phyloP scores from a whole-genome alignment of 202 grass and related monocot species.

The Hordeum pubiflorum region DNA sequence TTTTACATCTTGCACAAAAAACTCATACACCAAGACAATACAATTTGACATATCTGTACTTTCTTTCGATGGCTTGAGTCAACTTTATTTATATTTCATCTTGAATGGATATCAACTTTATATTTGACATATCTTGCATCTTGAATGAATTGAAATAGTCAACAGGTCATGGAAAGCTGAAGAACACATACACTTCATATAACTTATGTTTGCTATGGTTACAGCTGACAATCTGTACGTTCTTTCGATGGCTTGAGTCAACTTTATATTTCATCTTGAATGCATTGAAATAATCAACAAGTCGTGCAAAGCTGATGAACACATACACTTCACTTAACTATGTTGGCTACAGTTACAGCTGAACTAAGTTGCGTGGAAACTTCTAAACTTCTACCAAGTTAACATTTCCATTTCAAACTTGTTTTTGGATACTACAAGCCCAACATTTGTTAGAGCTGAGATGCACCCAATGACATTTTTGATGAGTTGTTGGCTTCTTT shows the following conservation, averaged over 20 bases:
- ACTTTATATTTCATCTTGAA: neutral
- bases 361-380: neutral
- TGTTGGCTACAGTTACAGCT: neutral
- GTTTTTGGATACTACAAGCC: neutral
- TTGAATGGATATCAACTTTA: neutral
- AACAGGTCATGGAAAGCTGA: constrained; percentile 7
- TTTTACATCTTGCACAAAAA: neutral
- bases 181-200: neutral
- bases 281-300: constrained; percentile 3
- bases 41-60: neutral
- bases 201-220: neutral
- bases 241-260: neutral
- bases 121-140: neutral
- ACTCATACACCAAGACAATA: neutral
- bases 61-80: neutral
- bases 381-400: neutral
- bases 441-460: neutral
- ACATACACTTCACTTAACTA: neutral
- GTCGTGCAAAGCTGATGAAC: neutral
- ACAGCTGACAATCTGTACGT: neutral
- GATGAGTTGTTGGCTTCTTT: neutral
- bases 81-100: neutral
- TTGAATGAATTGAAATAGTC: constrained; percentile 5
- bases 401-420: neutral
- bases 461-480: neutral